These are phyloP conservation scores for Cynanchum wilfordii DNA, from an alignment of 257 asterid genomes.

Conservation along the genomic window DNA sequence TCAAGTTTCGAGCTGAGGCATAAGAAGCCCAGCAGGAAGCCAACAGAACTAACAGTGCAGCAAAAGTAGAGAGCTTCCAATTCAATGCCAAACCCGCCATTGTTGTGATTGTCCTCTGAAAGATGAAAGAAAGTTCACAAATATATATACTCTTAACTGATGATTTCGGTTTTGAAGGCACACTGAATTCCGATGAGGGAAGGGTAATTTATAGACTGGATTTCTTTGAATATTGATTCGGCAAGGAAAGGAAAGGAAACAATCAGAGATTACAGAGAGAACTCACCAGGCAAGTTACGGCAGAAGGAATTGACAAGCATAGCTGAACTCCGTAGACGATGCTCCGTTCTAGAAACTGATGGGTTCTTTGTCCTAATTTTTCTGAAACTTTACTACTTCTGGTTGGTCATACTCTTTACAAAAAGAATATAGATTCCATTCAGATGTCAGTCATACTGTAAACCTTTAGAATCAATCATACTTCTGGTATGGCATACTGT, in stretches of 20 bases:
- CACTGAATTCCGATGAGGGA: background rate
- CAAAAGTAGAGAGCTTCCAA: background rate
- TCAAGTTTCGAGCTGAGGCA: background rate
- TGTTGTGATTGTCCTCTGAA: background rate
- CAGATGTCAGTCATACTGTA: background rate
- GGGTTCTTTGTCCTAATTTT: background rate
- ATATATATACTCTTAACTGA: too few species aligned
- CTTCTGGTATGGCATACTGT: too few species aligned
- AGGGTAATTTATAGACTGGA: background rate
- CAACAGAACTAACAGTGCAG: background rate
- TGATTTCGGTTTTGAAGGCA: background rate
- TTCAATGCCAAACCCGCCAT: background rate
- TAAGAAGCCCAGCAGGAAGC: background rate
- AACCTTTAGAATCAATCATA: background rate
- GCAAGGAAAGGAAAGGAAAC: background rate
- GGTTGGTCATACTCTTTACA: background rate
- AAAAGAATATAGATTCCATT: background rate
- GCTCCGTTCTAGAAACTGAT: background rate
- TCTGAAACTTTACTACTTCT: background rate
- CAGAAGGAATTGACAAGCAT: background rate
- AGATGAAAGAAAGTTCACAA: too few species aligned
- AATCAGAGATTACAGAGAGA: background rate
- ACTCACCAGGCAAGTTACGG: constrained; percentile 4
- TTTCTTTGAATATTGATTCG: background rate
- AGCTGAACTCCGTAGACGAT: constrained; percentile 3